Evolutionary conservation across 2,329 filamentous ascomycete species (phyloP), one percentile per base, ranked within the genome.

Genomic region (Neobulgaria alba): DNA sequence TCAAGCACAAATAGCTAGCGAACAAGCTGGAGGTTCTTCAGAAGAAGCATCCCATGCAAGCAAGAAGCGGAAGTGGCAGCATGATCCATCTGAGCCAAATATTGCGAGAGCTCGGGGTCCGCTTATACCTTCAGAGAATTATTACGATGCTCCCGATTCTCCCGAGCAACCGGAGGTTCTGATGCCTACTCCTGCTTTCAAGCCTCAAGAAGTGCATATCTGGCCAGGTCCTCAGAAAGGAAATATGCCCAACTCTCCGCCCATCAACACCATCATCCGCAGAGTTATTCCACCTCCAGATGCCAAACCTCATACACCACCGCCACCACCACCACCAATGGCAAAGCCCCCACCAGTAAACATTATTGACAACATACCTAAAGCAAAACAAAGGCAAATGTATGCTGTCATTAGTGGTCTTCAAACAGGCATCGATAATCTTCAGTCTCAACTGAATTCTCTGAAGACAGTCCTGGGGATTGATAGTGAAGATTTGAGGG

Each of bases 401-500:
- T 51, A 46, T 39, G 42, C 43, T n/a, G 19, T 55, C 7, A 33
- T 55, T 10, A 48, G 43, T 38, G 51, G 50, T 12, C 18, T 55
- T 2, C 46, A 52, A 26, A 47, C 46, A 2, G 48, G 48, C 3
- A 51, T 57, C 29, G 45, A 51, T 33, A 36, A 52, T 29, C 30
- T 57, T 19, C 50, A 54, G 36, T 47, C 49, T 18, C 48, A 57
- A 21, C 29, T 57, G 26, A 49, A 49, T 35, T 36, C 39, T 17
- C 43, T 53, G 36, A 56, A 52, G 42, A 41, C 36, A 16, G 33
- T 44, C 20, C 36, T 55, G n/a, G 57, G 50, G 29, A 54, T 51
- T 32, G 48, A 48, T 18, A 43, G 41, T 34, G 47, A 48, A 9
- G 41, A 47, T 34, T 26, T 15, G 5, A 20, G 3, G 14, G 26